Conservation (phyloP, 2,329 filamentous ascomycete species). For the Coleophoma eucalyptorum region DNA sequence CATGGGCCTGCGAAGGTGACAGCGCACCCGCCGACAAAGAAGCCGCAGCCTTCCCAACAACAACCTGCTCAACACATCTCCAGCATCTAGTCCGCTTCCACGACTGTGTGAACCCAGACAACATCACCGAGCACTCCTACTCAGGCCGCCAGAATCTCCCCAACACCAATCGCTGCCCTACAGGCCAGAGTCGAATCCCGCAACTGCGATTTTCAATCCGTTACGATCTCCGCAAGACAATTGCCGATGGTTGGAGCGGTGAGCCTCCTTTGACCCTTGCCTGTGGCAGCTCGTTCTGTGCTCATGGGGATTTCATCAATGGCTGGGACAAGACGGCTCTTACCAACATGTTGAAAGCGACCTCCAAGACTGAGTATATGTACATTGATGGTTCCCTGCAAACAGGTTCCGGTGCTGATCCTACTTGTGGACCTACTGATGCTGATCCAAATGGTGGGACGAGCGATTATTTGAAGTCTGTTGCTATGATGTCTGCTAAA, state of each 20-base stretch:
- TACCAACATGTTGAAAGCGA: constrained; percentile 35
- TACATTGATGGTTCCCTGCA: constrained; percentile 31
- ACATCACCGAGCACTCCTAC: constrained; percentile 28
- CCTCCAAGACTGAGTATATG: constrained; percentile 28
- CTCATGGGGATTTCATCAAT: constrained; percentile 45
- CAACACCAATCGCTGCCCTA: constrained; percentile 33
- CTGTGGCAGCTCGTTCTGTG: constrained; percentile 36
- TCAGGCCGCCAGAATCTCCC: constrained; percentile 21
- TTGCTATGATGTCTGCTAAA: neutral
- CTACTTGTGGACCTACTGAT: constrained; percentile 31
- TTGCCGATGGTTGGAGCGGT: constrained; percentile 41
- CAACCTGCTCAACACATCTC: constrained; percentile 35
- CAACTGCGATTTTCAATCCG: constrained; percentile 43
- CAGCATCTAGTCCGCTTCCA: constrained; percentile 41
- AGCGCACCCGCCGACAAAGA: constrained; percentile 15
- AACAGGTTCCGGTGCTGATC: constrained; percentile 24
- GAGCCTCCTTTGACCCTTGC: constrained; percentile 38
- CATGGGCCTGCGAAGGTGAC: constrained; percentile 33
- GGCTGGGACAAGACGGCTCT: constrained; percentile 39
- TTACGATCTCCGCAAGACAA: constrained; percentile 37
- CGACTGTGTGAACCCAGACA: constrained; percentile 34
- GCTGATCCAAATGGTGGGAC: constrained; percentile 37
- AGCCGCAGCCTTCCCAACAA: constrained; percentile 26
- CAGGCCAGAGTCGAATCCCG: constrained; percentile 40
- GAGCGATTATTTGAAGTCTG: constrained; percentile 26